Evolutionary conservation across 495 filamentous ascomycete species (phyloP), one percentile per base, ranked within the genome.

Genomic region (Hypoxylon crocopeplum): DNA sequence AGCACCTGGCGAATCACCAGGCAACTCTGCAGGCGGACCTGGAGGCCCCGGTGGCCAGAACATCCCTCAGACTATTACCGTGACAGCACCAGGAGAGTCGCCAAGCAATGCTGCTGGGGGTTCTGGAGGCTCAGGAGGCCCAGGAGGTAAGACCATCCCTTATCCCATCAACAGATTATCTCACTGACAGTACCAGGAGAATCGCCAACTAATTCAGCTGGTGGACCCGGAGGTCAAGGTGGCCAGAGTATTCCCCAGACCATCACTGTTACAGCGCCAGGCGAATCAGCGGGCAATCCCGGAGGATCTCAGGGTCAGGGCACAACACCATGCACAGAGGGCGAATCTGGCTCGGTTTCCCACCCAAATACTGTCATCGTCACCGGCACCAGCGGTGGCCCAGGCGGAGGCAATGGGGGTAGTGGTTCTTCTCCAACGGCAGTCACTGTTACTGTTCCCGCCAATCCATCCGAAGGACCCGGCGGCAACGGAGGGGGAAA

Each of bases 251-350:
- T 40, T 15, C 59, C 59, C 4, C 53, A 52, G 30, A 64, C 61
- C 7, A 34, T 59, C 38, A 64, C 61, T n/a, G 49, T 64, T 13
- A 50, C 56, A 29, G 56, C 45, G 12, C 61, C 61, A 36, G 61
- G 50, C 19, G 48, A 33, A 47, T 65, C 61, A 10, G 52, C 52
- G 40, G 34, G 48, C 16, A 53, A 54, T 32, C 30, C 53, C 15
- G 60, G 53, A 39, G 60, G 44, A 3, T 48, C 60, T 5, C 60
- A 52, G 22, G 54, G 53, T 15, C 60, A 58, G 24, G 37, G 53
- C 24, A 57, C 60, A 33, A 48, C 60, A 32, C 54, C 60, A 54
- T 64, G 60, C 54, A 34, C 59, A 1, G 42, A 47, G 8, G 24
- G 53, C n/a, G 60, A 36, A n/a, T 54, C 48, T 11, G 48, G 27